Evolutionary conservation across 805 yeast species (phyloP).

Genomic region (Yarrowia divulgata): DNA sequence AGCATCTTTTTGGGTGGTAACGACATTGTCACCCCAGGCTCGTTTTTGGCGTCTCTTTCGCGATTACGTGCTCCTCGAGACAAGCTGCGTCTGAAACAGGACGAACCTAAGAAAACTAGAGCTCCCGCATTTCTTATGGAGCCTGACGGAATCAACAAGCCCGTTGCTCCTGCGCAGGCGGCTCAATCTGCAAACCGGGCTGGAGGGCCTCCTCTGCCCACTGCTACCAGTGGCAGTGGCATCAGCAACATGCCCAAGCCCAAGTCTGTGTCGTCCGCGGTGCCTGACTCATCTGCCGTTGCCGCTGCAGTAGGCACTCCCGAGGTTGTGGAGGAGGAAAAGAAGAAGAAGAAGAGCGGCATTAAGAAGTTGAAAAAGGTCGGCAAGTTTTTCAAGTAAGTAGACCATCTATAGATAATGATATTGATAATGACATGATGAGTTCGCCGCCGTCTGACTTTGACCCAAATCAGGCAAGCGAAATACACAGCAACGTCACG

Average conservation of each 20-base stretch:
- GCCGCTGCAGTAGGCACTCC: slow-evolving; percentile 12
- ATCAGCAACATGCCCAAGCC: slow-evolving; percentile 14
- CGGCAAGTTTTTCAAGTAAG: slow-evolving; percentile 34
- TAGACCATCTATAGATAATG: slow-evolving; percentile 7
- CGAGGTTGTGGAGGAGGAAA: slow-evolving; percentile 7
- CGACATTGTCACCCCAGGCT: slow-evolving; percentile 60
- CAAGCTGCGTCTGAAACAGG: slow-evolving; percentile 46
- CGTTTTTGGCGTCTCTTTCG: slow-evolving; percentile 48
- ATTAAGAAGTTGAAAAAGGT: slow-evolving; percentile 40
- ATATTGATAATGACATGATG: slow-evolving; percentile 4
- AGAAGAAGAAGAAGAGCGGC: slow-evolving; percentile 42
- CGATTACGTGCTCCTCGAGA: slow-evolving; percentile 47
- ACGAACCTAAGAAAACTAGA: slow-evolving; percentile 29
- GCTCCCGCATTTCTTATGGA: slow-evolving; percentile 37
- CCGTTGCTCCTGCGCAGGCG: slow-evolving; percentile 19
- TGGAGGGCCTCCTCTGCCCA: slow-evolving; percentile 35
- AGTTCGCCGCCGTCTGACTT: too few relatives aligned
- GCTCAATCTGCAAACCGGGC: slow-evolving; percentile 9
- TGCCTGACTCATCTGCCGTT: slow-evolving; percentile 2
- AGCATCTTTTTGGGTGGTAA: slow-evolving; percentile 86
- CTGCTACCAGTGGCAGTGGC: slow-evolving; percentile 13
- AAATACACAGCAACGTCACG: neutral
- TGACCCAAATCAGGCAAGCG: too few relatives aligned
- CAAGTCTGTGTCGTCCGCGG: slow-evolving; percentile 20
- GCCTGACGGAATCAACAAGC: slow-evolving; percentile 29